Conservation (phyloP, 2,329 filamentous ascomycete species). For the Aspergillus oerlinghausenensis region DNA sequence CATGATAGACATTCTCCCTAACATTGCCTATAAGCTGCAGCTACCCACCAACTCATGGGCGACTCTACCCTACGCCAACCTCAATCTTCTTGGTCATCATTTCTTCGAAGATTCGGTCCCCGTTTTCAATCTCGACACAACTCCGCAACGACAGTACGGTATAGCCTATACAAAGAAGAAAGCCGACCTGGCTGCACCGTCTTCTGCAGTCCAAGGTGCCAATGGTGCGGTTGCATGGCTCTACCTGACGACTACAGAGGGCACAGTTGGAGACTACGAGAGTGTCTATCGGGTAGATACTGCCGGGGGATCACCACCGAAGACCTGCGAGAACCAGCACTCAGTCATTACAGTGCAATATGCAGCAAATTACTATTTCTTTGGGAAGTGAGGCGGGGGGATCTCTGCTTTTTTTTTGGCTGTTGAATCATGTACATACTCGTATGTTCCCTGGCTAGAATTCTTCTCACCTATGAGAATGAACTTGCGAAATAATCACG, state of each 20-base stretch:
- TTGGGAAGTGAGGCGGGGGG: slow-evolving; percentile 20
- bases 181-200: slow-evolving; percentile 58
- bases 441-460: neutral
- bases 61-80: slow-evolving; percentile 50
- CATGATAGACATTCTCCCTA: slow-evolving; percentile 61
- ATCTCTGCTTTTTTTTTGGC: neutral
- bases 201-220: slow-evolving; percentile 54
- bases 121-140: slow-evolving; percentile 71
- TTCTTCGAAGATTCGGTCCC: slow-evolving; percentile 71
- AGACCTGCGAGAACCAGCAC: slow-evolving; percentile 63
- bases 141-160: slow-evolving; percentile 44
- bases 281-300: slow-evolving; percentile 83
- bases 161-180: slow-evolving; percentile 61
- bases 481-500: neutral
- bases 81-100: slow-evolving; percentile 69
- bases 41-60: slow-evolving; percentile 38
- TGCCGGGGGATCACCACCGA: slow-evolving; percentile 71
- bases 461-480: neutral
- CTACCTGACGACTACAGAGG: slow-evolving; percentile 54
- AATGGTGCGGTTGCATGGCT: slow-evolving; percentile 75
- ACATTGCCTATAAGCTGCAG: slow-evolving; percentile 64
- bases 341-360: slow-evolving; percentile 71
- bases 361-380: slow-evolving; percentile 72
- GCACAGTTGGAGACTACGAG: slow-evolving; percentile 59
- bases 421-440: slow-evolving; percentile 1